phyloP scores from a whole-genome alignment of 768 basidiomycete species.

The Leccinum disarticulatum region DNA sequence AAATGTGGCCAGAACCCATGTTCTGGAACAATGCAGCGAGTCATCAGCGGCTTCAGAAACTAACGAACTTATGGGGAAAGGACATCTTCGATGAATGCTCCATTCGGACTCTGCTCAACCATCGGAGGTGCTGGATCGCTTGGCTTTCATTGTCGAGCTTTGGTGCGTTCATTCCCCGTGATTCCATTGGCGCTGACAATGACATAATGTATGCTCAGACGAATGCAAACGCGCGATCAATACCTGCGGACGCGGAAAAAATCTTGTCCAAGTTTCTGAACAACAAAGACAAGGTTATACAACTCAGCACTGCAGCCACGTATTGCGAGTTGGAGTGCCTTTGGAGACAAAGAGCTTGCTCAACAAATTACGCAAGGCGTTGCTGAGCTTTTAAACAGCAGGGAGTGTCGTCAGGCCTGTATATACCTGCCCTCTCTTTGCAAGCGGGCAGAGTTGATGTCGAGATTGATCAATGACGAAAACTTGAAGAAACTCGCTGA shows the following conservation, averaged over 20 bases:
- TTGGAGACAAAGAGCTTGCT: slow-evolving; percentile 2
- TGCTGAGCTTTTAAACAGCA: slow-evolving; percentile 13
- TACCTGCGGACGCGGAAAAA: background rate
- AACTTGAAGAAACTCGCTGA: too few species aligned
- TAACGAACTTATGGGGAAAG: slow-evolving; percentile 29
- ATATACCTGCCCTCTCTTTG: slow-evolving; percentile 31
- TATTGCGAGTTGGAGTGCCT: slow-evolving; percentile 28
- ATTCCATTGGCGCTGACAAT: background rate
- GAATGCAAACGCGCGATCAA: slow-evolving; percentile 13
- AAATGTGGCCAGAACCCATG: slow-evolving; percentile 30
- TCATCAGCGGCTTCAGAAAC: slow-evolving; percentile 16
- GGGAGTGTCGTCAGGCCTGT: slow-evolving; percentile 24
- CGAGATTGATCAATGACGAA: slow-evolving; percentile 13
- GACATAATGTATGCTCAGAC: slow-evolving; percentile 7
- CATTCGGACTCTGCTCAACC: slow-evolving; percentile 15
- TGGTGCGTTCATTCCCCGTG: slow-evolving; percentile 14
- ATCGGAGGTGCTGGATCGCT: slow-evolving; percentile 26
- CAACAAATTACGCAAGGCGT: slow-evolving; percentile 13
- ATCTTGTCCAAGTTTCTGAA: slow-evolving; percentile 16
- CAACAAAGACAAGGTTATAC: slow-evolving; percentile 16
- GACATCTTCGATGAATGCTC: slow-evolving; percentile 28
- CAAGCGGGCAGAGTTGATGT: slow-evolving; percentile 16
- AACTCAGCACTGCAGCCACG: slow-evolving; percentile 25
- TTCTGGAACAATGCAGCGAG: slow-evolving; percentile 30
- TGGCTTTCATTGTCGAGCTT: slow-evolving; percentile 33